phyloP scores from a whole-genome alignment of 257 asterid genomes.

The Solanum chilense region DNA sequence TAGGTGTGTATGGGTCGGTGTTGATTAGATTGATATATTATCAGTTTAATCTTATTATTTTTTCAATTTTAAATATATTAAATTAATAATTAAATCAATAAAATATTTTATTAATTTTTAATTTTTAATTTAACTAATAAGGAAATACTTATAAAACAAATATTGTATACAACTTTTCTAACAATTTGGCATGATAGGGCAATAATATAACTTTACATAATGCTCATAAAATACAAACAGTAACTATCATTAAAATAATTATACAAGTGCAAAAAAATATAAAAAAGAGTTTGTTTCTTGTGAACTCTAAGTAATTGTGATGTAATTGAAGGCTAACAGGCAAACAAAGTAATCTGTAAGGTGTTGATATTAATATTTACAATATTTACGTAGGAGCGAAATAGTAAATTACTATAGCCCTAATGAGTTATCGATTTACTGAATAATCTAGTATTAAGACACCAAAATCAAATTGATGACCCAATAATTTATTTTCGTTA shows the following conservation, averaged over 20 bases:
- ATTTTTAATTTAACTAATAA: no score
- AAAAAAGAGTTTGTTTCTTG: no score
- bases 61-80: no score
- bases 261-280: background rate
- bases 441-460: no score
- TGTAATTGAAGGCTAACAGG: background rate
- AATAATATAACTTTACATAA: background rate
- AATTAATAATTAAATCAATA: no score
- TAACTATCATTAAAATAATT: background rate
- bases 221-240: no score
- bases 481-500: no score
- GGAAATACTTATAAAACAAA: background rate
- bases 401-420: background rate
- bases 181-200: background rate
- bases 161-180: background rate
- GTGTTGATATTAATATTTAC: background rate
- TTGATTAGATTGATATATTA: no score
- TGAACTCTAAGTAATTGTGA: no score
- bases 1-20: background rate
- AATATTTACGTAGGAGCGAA: background rate
- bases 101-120: no score
- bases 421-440: accelerated
- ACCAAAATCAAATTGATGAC: no score
- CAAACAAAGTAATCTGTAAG: background rate
- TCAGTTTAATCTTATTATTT: no score